Evolutionary conservation across 1,284 basidiomycete species (phyloP), one percentile per base, ranked within the genome.

Genomic region (Cystobasidium slooffiae): DNA sequence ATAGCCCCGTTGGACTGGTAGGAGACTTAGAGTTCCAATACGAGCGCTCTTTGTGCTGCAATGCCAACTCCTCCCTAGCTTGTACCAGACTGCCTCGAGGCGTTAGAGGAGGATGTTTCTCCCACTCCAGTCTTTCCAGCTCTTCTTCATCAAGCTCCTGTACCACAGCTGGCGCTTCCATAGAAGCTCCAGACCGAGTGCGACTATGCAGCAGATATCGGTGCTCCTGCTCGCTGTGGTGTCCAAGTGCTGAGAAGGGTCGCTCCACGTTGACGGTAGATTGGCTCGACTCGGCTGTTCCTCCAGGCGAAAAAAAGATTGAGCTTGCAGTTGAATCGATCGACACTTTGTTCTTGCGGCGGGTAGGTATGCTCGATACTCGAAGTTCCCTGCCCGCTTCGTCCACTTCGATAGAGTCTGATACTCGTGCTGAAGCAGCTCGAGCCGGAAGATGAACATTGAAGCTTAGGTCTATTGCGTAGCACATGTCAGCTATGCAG

Each of bases 71-170:
- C 52, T 68, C 31, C 24, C 66, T 24, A 7, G 66, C 66, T n/a
- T 56, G 66, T 7, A 68, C 44, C 37, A 68, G 41, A 46, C 66
- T 68, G 4, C 66, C 66, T 41, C 66, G 52, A 9, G 66, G 66
- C 20, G 52, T 68, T 8, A 68, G 41, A 46, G 66, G 66, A 58
- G 66, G 47, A n/a, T 53, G 51, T 58, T 44, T 53, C 51, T 55
- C 52, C 66, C 66, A 68, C 39, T 41, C 66, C 43, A 68, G 20
- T 46, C 66, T 53, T 58, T 68, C 66, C 12, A 58, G 43, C 66
- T 68, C 66, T 20, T 68, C 66, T 31, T 68, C 66, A 24, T 68
- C 66, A 20, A 58, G 1, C 3, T 46, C 66, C n/a, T 41, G 16
- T 12, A 31, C 61, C 7, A 43, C 51, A 20, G 39, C 18, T 10